Evolutionary conservation across 495 filamentous ascomycete species (phyloP), one percentile per base, ranked within the genome.

Genomic region (Parachaetomium inaequale): DNA sequence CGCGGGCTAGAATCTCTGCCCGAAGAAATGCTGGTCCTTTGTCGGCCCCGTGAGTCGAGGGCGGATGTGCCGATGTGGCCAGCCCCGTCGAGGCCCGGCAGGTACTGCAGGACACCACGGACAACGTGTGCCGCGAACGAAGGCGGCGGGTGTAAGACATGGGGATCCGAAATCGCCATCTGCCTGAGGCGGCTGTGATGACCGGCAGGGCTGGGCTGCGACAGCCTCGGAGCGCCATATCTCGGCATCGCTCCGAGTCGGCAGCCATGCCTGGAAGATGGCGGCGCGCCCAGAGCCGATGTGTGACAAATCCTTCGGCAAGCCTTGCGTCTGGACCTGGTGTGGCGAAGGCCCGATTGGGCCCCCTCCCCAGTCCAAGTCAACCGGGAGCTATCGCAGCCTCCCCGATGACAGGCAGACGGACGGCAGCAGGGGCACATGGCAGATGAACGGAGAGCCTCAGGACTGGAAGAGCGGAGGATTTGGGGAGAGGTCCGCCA

Each of bases 341-440:
- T 36, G 57, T 59, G 57, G 46, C 57, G 57, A 59, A 51, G 21
- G 15, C 17, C 57, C 32, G 57, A 51, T 7, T 43, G 53, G 45
- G 42, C 19, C 42, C 8, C 42, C 6, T 46, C 15, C 4, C 17
- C 42, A n/a, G 7, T 10, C 10, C 42, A 46, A 46, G n/a, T n/a
- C n/a, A 21, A 19, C 42, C 2, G 42, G 19, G 42, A 23, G n/a
- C 19, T 17, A n/a, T 17, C 46, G 3, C 14, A 12, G 23, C 12
- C 53, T 10, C 12, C 40, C 47, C 49, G 38, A 54, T 54, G 46
- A 32, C n/a, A 17, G 49, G 26, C 42, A 28, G 45, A 4, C 45
- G 14, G 12, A 49, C 46, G 34, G 10, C 17, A 7, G 38, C 28
- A 50, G 7, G 29, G n/a, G 7, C 49, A 61, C 49, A 36, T 60